A percentile compares a stretch with the other conserved stretches of the same genome.
Evolutionary conservation across 2,329 filamentous ascomycete species (phyloP).

Genomic region (Dactylonectria estremocensis): DNA sequence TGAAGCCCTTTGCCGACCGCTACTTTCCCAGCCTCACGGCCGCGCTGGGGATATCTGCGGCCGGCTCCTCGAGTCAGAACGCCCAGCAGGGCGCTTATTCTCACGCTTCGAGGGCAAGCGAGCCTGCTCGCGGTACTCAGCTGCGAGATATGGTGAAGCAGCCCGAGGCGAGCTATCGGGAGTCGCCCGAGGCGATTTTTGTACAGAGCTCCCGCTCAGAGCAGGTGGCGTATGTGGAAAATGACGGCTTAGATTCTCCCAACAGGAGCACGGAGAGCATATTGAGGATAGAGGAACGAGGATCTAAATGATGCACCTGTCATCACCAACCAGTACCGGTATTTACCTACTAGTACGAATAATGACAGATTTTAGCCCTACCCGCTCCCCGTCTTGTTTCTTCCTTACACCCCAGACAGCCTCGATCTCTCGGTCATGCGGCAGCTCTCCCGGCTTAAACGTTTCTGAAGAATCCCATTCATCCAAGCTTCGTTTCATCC

Average conservation of each 20-base stretch:
- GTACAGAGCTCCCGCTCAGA: too few species aligned
- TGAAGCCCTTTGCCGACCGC: conserved; percentile 8
- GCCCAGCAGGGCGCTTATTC: neutral
- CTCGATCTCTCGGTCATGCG: neutral
- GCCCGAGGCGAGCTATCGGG: neutral
- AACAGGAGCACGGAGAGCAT: conserved; percentile 5
- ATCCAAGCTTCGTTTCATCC: too few species aligned
- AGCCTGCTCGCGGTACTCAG: neutral
- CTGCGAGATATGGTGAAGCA: neutral
- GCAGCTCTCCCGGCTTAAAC: too few species aligned
- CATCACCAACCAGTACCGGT: too few species aligned
- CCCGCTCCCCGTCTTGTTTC: neutral
- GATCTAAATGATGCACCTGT: neutral
- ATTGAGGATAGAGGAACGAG: neutral
- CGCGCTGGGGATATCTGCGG: neutral
- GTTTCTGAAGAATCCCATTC: too few species aligned
- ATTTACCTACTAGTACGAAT: neutral
- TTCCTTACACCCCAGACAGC: neutral
- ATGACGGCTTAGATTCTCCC: neutral
- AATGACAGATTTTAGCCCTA: neutral
- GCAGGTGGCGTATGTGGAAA: neutral
- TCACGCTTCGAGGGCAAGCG: neutral
- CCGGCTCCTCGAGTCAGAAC: neutral
- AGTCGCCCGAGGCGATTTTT: too few species aligned
- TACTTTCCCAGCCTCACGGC: neutral